Base-by-base conservation (phyloP, 306 rosid species). In the Dryas octopetala region DNA sequence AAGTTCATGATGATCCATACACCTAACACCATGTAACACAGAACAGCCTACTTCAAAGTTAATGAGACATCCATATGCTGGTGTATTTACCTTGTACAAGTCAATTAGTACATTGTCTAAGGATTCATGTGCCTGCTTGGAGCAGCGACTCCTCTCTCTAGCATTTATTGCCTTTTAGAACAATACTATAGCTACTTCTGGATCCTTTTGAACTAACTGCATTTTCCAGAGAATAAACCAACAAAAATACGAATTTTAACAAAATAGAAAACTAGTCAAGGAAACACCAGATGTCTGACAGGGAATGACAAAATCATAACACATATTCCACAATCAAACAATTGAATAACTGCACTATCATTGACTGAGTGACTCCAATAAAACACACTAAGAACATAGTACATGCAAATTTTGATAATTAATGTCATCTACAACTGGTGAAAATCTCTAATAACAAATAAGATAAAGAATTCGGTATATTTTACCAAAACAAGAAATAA, bases 71-170 rank as follows among this genome's bases (percentile, higher is more conserved):
- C 40, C 40, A 19, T 66, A 5, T 32, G 46, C 51, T 55, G 43
- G 26, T 17, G 40, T 57, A 32, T 5, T 32, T 81, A 94, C 98
- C 97, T 95, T 95, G 85, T 87, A 95, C 57, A 95, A 86, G 80
- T 95, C 98, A 1, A 95, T 90, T 0, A 95, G 91, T 1, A 95
- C 93, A 66, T 91, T 95, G 86, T 95, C 97, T 38, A 95, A 83
- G 47, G 97, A 95, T 38, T 90, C 98, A 60, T 95, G 98, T 48
- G 98, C 90, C 73, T 95, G 97, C 83, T 84, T 95, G 55, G 96
- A 83, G 79, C 97, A 95, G 13, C 82, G 79, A 13, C 70, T 61
- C 67, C 87, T 91, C 43, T 95, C 97, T 82, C 96, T 89, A 0
- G 82, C 86, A 74, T 90, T 91, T 75, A 95, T 90, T 32, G 98